These are phyloP conservation scores for Melocanna baccifera DNA, from an alignment of 176 grass and related monocot genomes.

Conservation along the genomic window DNA sequence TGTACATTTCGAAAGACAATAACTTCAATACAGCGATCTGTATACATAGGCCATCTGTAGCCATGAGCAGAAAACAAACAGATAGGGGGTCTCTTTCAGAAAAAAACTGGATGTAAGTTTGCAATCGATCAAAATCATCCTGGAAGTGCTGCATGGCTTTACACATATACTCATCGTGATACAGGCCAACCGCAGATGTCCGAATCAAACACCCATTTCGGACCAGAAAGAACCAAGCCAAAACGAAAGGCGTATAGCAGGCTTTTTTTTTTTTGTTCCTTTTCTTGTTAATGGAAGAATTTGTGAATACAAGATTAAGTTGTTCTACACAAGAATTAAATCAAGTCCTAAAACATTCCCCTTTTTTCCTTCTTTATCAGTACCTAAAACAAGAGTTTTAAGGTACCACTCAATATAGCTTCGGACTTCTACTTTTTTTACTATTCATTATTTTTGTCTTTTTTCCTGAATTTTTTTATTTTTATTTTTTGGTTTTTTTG, in stretches of 20 bases:
- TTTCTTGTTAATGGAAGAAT: constrained; percentile 32
- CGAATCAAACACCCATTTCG: constrained; percentile 23
- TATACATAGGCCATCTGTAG: constrained; percentile 24
- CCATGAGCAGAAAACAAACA: constrained; percentile 8
- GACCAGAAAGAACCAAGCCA: constrained; percentile 29
- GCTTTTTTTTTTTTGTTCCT: not conserved
- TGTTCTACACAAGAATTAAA: constrained; percentile 6
- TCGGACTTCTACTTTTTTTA: no score
- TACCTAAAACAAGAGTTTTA: constrained; percentile 33
- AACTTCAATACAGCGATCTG: not conserved
- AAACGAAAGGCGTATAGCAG: constrained; percentile 10
- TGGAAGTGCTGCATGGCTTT: constrained; percentile 3
- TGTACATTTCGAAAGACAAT: not conserved
- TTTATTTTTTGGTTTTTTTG: no score
- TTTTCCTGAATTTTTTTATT: no score
- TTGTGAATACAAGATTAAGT: not conserved
- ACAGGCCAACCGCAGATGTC: constrained; percentile 22
- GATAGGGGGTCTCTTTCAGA: constrained; percentile 18
- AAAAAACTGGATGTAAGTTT: constrained; percentile 29
- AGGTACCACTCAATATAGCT: no score
- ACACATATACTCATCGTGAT: not conserved
- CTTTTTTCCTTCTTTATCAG: constrained; percentile 13
- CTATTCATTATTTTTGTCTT: no score
- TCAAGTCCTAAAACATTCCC: not conserved
- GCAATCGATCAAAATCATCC: constrained; percentile 12